Evolutionary conservation across 1,139 yeast species (phyloP).

Genomic region (Protomyces macrosporus): DNA sequence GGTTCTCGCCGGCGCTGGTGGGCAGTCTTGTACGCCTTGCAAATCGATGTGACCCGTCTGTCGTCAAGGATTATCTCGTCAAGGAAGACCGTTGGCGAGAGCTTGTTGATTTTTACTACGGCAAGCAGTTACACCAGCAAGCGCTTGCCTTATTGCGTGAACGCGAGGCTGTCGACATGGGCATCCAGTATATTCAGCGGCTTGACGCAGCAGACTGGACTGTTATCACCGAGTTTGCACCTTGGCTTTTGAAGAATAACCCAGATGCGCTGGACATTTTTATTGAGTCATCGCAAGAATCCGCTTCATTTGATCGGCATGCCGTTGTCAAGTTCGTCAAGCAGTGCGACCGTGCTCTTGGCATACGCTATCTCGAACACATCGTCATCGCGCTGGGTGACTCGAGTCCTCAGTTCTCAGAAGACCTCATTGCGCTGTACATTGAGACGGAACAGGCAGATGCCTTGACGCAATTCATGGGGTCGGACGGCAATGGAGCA

Average conservation of each 20-base stretch:
- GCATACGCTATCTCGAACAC: conserved; percentile 59
- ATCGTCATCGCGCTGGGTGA: conserved; percentile 47
- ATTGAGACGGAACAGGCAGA: conserved; percentile 38
- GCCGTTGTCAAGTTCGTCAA: conserved; percentile 50
- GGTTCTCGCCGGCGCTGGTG: conserved; percentile 62
- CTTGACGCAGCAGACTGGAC: conserved; percentile 50
- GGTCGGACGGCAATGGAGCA: conserved; percentile 36
- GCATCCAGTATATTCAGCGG: conserved; percentile 61
- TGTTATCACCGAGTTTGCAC: conserved; percentile 55
- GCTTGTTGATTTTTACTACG: conserved; percentile 70
- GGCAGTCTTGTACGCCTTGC: conserved; percentile 76
- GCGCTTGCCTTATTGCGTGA: conserved; percentile 57
- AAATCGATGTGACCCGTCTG: conserved; percentile 63
- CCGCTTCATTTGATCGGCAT: conserved; percentile 53
- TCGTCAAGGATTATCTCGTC: conserved; percentile 56
- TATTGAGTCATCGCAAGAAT: conserved; percentile 59
- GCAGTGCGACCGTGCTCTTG: conserved; percentile 39
- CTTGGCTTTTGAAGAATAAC: conserved; percentile 40
- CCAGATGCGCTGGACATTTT: conserved; percentile 50
- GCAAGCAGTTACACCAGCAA: conserved; percentile 56
- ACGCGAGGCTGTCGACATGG: conserved; percentile 33
- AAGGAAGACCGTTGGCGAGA: conserved; percentile 56
- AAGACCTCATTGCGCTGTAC: conserved; percentile 55
- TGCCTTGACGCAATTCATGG: conserved; percentile 35
- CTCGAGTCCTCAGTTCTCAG: conserved; percentile 47